Evolutionary conservation across 1,139 yeast genomes (phyloP).

Genomic region (Scheffersomyces parashehatae): DNA sequence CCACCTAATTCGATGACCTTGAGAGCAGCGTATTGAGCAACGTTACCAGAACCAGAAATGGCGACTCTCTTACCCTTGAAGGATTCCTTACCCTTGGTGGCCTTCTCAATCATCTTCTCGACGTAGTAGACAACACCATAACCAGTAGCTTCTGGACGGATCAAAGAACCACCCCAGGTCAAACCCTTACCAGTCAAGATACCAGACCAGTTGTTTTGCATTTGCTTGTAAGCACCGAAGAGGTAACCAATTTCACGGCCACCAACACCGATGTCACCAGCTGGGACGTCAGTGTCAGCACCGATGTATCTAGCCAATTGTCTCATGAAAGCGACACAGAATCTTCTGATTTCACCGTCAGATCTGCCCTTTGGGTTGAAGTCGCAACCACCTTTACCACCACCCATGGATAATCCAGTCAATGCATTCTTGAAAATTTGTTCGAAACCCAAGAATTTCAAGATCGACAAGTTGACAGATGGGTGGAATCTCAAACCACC

Average conservation of each 20-base stretch:
- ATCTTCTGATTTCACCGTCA: slow-evolving; percentile 92
- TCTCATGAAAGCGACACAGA: slow-evolving; percentile 94
- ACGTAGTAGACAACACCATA: slow-evolving; percentile 96
- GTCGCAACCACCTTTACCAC: slow-evolving; percentile 99
- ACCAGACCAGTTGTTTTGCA: slow-evolving; percentile 95
- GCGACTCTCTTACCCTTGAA: slow-evolving; percentile 93
- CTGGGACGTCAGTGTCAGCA: slow-evolving; percentile 96
- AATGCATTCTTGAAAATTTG: slow-evolving; percentile 98
- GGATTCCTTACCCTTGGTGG: slow-evolving; percentile 83
- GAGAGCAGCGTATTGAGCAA: slow-evolving; percentile 98
- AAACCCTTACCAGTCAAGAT: slow-evolving; percentile 97
- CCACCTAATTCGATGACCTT: slow-evolving; percentile 98
- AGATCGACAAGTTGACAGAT: slow-evolving; percentile 88
- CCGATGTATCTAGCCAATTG: slow-evolving; percentile 96
- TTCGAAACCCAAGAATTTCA: slow-evolving; percentile 96
- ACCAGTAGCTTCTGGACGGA: slow-evolving; percentile 99
- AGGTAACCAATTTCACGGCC: slow-evolving; percentile 91
- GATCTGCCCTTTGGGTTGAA: slow-evolving; percentile 96
- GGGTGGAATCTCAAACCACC: slow-evolving; percentile 99
- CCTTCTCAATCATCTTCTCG: slow-evolving; percentile 95
- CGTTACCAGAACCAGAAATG: slow-evolving; percentile 97
- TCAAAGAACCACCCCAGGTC: slow-evolving; percentile 98
- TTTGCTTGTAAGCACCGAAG: slow-evolving; percentile 94
- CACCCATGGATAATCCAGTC: slow-evolving; percentile 97
- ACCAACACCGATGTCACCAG: slow-evolving; percentile 95